Evolutionary conservation across 192 early-diverging fungal genomes (phyloP), one percentile per base, ranked within the genome.

Genomic region (Mortierella claussenii): DNA sequence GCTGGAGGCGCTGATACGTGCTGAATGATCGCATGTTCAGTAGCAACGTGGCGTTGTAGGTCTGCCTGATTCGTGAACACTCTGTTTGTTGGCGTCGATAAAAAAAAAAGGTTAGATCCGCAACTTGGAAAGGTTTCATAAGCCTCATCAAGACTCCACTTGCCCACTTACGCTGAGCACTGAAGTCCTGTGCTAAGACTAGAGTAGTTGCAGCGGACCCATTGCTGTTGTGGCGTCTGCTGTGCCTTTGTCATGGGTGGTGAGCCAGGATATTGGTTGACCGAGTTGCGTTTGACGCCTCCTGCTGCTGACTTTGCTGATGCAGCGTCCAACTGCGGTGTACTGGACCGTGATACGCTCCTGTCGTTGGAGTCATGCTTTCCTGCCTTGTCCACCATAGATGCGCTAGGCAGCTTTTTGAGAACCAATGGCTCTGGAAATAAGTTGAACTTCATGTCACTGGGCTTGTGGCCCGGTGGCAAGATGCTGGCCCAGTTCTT

Each of bases 401-500:
- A 75, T 4, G 65, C 55, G 42, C 81, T 79, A 8, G 64, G 67
- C 18, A 79, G 21, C 40, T 68, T 71, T 46, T 78, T 82, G 23
- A 79, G 43, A 9, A 68, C 57, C 7, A 75, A 40, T 0, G 69
- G 55, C 42, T 73, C 55, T 7, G 76, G 58, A 42, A 65, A 82
- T 11, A 61, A 44, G 3, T 80, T 74, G n/a, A 83, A 26, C 42
- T 83, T 75, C 17, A 71, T 55, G 43, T 79, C 78, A n/a, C 51
- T 64, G 12, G 57, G 57, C 15, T 68, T 61, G 28, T 76, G 83
- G 17, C 68, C 68, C n/a, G 83, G 73, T 1, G 89, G 89, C 21
- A 88, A 65, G 48, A 69, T 81, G 24, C 65, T 70, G 28, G 66
- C 60, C 91, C 91, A 92, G 58, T 87, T 79, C 63, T 90, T 90